phyloP scores from a whole-genome alignment of 2,329 filamentous ascomycete species.

The Basipetospora chlamydospora region DNA sequence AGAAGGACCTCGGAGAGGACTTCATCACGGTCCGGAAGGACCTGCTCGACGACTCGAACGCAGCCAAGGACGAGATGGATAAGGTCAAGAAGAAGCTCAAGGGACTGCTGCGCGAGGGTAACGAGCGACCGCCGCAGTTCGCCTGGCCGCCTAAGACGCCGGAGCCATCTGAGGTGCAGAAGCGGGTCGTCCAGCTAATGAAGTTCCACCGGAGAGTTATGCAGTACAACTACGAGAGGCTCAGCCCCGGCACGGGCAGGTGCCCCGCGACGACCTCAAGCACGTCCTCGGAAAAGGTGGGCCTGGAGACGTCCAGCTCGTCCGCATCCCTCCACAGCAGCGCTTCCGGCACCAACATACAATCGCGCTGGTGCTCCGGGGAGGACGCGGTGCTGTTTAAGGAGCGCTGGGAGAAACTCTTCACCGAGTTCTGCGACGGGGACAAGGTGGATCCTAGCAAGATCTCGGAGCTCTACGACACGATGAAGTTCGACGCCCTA shows the following conservation, averaged over 20 bases:
- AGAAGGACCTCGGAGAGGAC: conserved; percentile 71
- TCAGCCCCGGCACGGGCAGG: conserved; percentile 52
- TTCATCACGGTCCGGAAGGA: conserved; percentile 89
- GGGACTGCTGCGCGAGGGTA: conserved; percentile 78
- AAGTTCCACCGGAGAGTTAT: conserved; percentile 93
- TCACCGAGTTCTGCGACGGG: conserved; percentile 87
- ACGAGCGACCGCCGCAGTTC: conserved; percentile 85
- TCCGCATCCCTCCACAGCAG: conserved; percentile 18
- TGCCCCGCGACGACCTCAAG: conserved; percentile 45
- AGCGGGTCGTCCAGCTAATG: conserved; percentile 88
- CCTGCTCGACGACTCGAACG: conserved; percentile 90
- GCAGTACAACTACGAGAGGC: conserved; percentile 79
- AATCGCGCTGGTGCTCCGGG: conserved; percentile 86
- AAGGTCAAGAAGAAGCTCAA: conserved; percentile 99
- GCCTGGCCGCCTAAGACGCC: conserved; percentile 95
- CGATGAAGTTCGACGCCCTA: conserved; percentile 97
- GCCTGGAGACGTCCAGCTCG: background rate
- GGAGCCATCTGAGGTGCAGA: conserved; percentile 85
- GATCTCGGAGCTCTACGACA: conserved; percentile 95
- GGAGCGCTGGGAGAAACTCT: conserved; percentile 96
- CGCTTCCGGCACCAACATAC: conserved; percentile 44
- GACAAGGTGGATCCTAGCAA: conserved; percentile 99
- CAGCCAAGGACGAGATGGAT: conserved; percentile 98
- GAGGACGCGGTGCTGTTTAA: conserved; percentile 91
- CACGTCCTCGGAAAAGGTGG: conserved; percentile 1